Conservation (phyloP, 805 yeast species). For the Schwanniomyces vanrijiae region DNA sequence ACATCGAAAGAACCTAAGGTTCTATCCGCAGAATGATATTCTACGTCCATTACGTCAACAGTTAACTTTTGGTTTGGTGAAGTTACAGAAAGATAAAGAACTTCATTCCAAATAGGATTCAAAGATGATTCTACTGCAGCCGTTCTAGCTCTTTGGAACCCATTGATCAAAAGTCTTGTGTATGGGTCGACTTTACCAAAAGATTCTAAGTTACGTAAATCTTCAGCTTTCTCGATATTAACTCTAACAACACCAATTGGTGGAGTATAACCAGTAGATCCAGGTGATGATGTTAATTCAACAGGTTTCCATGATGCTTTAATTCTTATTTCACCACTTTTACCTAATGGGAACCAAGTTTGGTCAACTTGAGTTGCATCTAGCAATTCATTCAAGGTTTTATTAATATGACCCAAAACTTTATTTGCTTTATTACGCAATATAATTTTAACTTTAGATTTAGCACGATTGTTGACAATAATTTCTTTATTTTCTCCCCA, state of each 20-base stretch:
- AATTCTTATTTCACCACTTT: constrained; percentile 74
- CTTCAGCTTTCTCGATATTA: constrained; percentile 65
- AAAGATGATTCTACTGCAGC: constrained; percentile 61
- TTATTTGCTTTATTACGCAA: constrained; percentile 63
- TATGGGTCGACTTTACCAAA: constrained; percentile 94
- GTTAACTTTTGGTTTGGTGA: constrained; percentile 80
- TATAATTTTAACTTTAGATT: constrained; percentile 64
- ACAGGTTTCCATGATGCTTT: constrained; percentile 86
- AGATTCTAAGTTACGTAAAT: constrained; percentile 79
- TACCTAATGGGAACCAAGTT: constrained; percentile 71
- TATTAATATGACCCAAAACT: constrained; percentile 57
- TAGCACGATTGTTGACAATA: constrained; percentile 69
- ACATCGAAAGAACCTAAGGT: constrained; percentile 82
- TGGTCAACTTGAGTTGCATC: constrained; percentile 78
- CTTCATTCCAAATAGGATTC: constrained; percentile 84
- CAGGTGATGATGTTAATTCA: constrained; percentile 60
- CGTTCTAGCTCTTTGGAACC: constrained; percentile 76
- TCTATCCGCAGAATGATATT: constrained; percentile 75
- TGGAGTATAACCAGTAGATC: constrained; percentile 81
- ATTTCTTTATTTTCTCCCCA: constrained; percentile 66
- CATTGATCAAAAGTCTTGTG: constrained; percentile 74
- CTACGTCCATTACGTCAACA: constrained; percentile 91
- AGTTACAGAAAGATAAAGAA: constrained; percentile 77
- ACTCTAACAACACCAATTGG: constrained; percentile 92
- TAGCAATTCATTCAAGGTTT: constrained; percentile 63